Base-by-base conservation (phyloP, 2,329 filamentous ascomycete genomes). In the Phyllosticta citrichinensis region DNA sequence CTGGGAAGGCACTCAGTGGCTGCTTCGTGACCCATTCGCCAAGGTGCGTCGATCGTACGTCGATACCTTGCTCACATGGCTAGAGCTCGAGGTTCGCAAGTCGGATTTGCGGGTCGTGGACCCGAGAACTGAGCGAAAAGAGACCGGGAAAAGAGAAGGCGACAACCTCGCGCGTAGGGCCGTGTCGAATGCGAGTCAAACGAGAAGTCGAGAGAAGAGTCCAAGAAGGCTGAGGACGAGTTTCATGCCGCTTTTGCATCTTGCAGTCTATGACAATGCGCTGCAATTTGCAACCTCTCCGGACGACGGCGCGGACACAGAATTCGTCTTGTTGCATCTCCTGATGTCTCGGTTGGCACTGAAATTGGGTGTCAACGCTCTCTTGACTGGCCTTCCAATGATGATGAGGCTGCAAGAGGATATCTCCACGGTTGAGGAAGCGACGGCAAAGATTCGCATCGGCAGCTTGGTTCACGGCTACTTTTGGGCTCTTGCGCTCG, bases 1-100 rank as follows among this genome's bases (percentile, higher is more conserved):
- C 0, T 99, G 94, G 94, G 92, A 97, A 73, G 91, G 90, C n/a
- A 96, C 92, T 0, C 91, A 97, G 64, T 96, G 91, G 89, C 83
- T 97, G 53, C 77, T 97, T 20, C 86, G 88, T 47, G 93, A 97
- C 68, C 81, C 84, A 0, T 87, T 92, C 67, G 84, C 84, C 33
- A 81, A 84, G 33, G 91, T 97, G 35, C 85, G 92, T 59, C 87
- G 87, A 70, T 89, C 91, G 0, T 99, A 97, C 67, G 84, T 87
- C 6, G 90, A 96, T 72, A 89, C 91, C 4, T 74, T 97, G 17
- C 73, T 89, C 51, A 89, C 88, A 0, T 99, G 93, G 91, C 79
- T 97, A 58, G 84, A 88, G 61, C 79, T 87, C n/a, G 91, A 96
- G 73, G 89, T 89, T 19, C 87, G 82, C 0, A 80, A 79, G 62